Evolutionary conservation across 192 early-diverging fungal species (phyloP).

Genomic region (Umbelopsis isabellina): DNA sequence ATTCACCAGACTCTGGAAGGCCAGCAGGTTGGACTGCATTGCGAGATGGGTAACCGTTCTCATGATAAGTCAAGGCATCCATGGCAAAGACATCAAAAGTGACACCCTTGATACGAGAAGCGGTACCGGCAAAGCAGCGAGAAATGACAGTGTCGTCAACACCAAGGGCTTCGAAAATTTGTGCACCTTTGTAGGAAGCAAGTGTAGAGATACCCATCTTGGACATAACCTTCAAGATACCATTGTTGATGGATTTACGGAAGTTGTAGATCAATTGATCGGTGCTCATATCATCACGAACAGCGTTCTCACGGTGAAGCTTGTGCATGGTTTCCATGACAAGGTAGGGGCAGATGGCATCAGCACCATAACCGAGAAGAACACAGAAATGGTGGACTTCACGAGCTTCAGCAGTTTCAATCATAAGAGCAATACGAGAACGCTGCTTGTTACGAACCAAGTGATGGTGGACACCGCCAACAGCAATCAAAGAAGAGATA

Average conservation of each 20-base stretch:
- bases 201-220: constrained; percentile 99
- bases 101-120: constrained; percentile 92
- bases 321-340: constrained; percentile 89
- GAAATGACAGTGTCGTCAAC: constrained; percentile 85
- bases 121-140: constrained; percentile 94
- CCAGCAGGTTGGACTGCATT: constrained; percentile 63
- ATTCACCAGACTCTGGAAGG: constrained; percentile 94
- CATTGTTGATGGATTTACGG: constrained; percentile 88
- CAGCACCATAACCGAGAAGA: constrained; percentile 93
- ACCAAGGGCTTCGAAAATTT: constrained; percentile 98
- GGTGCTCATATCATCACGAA: constrained; percentile 63
- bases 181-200: constrained; percentile 97
- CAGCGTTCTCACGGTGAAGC: constrained; percentile 79
- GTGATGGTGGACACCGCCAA: constrained; percentile 94
- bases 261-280: constrained; percentile 82
- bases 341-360: constrained; percentile 94
- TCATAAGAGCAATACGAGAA: constrained; percentile 82
- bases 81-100: constrained; percentile 78
- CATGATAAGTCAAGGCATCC: constrained; percentile 88
- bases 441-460: constrained; percentile 88
- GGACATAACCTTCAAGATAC: constrained; percentile 98
- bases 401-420: constrained; percentile 92
- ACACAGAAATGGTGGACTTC: constrained; percentile 97
- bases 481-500: constrained; percentile 83
- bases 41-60: constrained; percentile 79